Evolutionary conservation across 2,329 filamentous ascomycete species (phyloP), one percentile per base, ranked within the genome.

Genomic region (Botrytis sinoallii): DNA sequence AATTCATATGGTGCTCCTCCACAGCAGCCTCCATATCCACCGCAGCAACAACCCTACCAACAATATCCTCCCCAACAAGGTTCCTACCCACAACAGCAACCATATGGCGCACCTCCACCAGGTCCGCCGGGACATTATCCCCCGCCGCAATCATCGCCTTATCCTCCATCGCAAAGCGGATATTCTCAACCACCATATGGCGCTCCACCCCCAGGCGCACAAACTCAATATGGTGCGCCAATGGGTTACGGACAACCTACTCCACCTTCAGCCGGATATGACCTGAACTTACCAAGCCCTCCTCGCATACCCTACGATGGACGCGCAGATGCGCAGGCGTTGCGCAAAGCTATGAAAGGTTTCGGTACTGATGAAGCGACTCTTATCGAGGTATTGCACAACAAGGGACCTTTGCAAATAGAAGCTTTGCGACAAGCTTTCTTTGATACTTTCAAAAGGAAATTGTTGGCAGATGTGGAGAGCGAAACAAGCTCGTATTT

Each of bases 271-370:
- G 83, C 88, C 0, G 95, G 95, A 52, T 98, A 97, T 79, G 89
- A 90, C 4, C 87, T 91, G 0, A 35, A 35, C 10, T 69, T 72
- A 35, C 46, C 59, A 22, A 67, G 52, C 7, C 88, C 89, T 20
- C 92, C 93, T 79, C 85, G 88, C 64, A 92, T 93, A 61, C 86
- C 88, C 44, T 91, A 87, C 86, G 90, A 97, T 76, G 91, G 89
- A 66, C 86, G 84, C 4, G 84, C 85, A 20, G 90, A 96, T 78
- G 92, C 93, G 0, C 88, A 94, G 73, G 88, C 86, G 6, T 85
- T 97, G 35, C 89, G 93, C 71, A 88, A 88, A 77, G 93, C 95
- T 3, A 97, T 98, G 94, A 97, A 97, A 83, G 94, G 94, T 0
- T 93, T 97, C 75, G 95, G 95, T 48, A 98, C 95, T 0, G 90